Conservation (phyloP, 83 land plant species). For the Diphasiastrum complanatum region DNA sequence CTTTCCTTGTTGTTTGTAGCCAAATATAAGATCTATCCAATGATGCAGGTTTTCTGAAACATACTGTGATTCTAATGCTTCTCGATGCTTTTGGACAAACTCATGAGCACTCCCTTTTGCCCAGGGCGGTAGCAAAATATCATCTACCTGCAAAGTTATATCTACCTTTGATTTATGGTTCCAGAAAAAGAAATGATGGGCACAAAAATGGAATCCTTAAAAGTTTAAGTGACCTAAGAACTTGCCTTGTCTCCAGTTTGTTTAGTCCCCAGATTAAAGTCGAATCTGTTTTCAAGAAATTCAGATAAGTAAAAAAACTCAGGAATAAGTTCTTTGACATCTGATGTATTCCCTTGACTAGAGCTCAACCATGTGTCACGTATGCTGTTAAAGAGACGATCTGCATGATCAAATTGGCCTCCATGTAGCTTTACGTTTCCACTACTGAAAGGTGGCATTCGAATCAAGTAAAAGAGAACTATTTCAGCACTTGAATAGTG, state of each 20-base stretch:
- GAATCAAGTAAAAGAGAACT: constrained; percentile 85
- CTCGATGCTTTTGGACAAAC: constrained; percentile 89
- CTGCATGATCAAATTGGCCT: constrained; percentile 99
- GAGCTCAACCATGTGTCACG: constrained; percentile 97
- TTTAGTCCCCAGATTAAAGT: constrained; percentile 84
- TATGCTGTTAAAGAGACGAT: constrained; percentile 88
- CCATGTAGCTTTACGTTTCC: constrained; percentile 93
- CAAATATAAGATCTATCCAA: constrained; percentile 99
- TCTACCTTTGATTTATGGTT: neutral
- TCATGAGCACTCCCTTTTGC: constrained; percentile 99
- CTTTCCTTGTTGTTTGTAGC: constrained; percentile 92
- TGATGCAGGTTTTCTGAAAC: constrained; percentile 98
- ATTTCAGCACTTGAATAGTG: constrained; percentile 99
- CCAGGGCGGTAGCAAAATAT: constrained; percentile 93
- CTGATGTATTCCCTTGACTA: constrained; percentile 96
- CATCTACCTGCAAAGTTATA: constrained; percentile 74
- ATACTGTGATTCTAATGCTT: constrained; percentile 92
- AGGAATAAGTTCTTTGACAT: constrained; percentile 97
- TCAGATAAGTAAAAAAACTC: constrained; percentile 98
- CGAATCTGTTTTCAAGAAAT: constrained; percentile 76
- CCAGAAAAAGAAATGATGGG: neutral
- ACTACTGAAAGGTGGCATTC: constrained; percentile 87
- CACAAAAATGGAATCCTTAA: neutral
- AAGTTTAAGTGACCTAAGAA: neutral
- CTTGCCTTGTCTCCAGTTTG: constrained; percentile 98